A percentile compares a stretch with the other conserved stretches of the same genome.
These are phyloP conservation scores for Metrosideros polymorpha DNA, from an alignment of 441 rosid genomes.

Conservation along the genomic window DNA sequence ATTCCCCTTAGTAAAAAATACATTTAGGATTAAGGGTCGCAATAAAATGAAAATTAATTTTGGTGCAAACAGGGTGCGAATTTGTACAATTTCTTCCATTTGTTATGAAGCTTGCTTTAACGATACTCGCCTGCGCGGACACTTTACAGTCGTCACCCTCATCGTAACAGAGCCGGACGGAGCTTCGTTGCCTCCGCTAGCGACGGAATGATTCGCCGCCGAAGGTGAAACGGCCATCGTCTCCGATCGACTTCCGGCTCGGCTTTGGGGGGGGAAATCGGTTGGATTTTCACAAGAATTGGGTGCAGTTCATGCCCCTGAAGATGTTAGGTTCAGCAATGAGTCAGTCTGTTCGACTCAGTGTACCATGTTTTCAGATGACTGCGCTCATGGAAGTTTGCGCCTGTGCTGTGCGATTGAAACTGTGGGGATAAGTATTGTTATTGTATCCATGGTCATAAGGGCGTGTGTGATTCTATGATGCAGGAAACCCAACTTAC, in stretches of 20 bases:
- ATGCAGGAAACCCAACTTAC: background rate
- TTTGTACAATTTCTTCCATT: background rate
- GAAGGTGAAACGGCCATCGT: background rate
- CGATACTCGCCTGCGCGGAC: background rate
- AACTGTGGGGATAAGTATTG: background rate
- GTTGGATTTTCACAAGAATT: background rate
- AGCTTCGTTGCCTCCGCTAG: background rate
- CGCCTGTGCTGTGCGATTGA: background rate
- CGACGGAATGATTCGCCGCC: background rate
- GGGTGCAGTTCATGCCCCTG: background rate
- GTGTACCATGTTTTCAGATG: background rate
- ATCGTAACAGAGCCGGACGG: background rate
- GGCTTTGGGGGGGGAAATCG: background rate
- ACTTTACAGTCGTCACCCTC: background rate
- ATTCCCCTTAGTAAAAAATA: too few relatives aligned
- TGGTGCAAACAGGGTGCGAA: too few relatives aligned
- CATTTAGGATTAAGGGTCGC: too few relatives aligned
- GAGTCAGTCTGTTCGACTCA: background rate
- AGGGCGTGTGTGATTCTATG: background rate
- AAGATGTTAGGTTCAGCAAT: background rate
- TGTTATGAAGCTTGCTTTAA: background rate
- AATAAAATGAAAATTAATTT: too few relatives aligned
- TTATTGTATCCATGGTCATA: background rate
- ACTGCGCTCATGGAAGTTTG: background rate
- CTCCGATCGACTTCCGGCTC: background rate